A percentile compares a stretch with the other conserved stretches of the same genome.
These are phyloP conservation scores for Glycyrrhiza uralensis DNA, from an alignment of 306 rosid genomes.

Conservation along the genomic window DNA sequence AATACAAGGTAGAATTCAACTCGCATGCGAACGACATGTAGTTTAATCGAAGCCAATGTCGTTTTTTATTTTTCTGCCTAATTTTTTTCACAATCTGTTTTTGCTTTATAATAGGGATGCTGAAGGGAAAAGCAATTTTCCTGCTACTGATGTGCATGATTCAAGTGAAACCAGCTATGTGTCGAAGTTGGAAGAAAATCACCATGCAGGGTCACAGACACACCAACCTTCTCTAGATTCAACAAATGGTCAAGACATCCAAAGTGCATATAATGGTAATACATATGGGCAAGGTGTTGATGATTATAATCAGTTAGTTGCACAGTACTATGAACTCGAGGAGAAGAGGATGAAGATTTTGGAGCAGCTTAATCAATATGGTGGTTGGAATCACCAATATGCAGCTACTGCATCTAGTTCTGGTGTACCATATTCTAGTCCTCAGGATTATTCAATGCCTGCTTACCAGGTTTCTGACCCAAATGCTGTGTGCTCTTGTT, in stretches of 20 bases:
- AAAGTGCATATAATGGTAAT: slow-evolving; percentile 31
- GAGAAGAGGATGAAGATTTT: slow-evolving; percentile 68
- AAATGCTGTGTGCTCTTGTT: slow-evolving; percentile 46
- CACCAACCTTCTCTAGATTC: slow-evolving; percentile 35
- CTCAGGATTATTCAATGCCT: slow-evolving; percentile 39
- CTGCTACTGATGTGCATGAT: slow-evolving; percentile 21
- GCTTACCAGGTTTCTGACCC: slow-evolving; percentile 43
- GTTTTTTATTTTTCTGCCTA: neutral
- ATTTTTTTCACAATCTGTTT: slow-evolving; percentile 6
- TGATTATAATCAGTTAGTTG: slow-evolving; percentile 58
- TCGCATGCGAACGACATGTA: neutral
- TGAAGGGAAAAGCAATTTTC: slow-evolving; percentile 34
- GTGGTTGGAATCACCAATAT: slow-evolving; percentile 56
- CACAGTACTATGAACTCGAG: slow-evolving; percentile 74
- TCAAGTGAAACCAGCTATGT: slow-evolving; percentile 35
- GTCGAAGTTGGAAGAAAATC: slow-evolving; percentile 41
- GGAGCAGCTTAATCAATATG: slow-evolving; percentile 68
- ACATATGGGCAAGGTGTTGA: slow-evolving; percentile 40
- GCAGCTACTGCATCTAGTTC: slow-evolving; percentile 31
- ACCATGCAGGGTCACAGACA: slow-evolving; percentile 18
- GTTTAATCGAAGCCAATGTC: neutral
- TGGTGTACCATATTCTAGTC: slow-evolving; percentile 32
- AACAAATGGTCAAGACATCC: slow-evolving; percentile 22
- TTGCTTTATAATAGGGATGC: slow-evolving; percentile 37
- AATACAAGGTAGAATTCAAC: slow-evolving; percentile 38